Evolutionary conservation across 768 basidiomycete species (phyloP).

Genomic region (Agaricus subrufescens): DNA sequence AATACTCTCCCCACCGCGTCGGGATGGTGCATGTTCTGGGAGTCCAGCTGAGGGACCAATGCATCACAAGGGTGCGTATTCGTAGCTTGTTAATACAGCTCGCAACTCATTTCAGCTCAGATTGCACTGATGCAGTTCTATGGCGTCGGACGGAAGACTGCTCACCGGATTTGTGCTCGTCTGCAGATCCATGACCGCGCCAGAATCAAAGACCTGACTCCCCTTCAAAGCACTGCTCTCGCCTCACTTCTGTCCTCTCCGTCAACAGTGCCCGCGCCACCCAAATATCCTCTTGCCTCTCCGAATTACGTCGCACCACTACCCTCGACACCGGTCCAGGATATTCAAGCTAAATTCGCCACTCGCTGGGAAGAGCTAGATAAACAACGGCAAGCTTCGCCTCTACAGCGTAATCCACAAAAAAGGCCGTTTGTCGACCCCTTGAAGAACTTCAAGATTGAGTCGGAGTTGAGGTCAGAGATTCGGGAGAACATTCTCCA

Average conservation of each 20-base stretch:
- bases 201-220: constrained; percentile 76
- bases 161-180: constrained; percentile 83
- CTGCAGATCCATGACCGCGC: constrained; percentile 87
- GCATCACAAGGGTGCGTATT: constrained; percentile 63
- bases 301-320: constrained; percentile 46
- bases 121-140: constrained; percentile 89
- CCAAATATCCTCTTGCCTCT: constrained; percentile 62
- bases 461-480: constrained; percentile 78
- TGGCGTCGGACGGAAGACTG: constrained; percentile 74
- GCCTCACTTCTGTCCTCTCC: constrained; percentile 94
- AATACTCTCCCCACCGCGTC: background rate
- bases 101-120: constrained; percentile 33
- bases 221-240: constrained; percentile 86
- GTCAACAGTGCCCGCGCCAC: constrained; percentile 61
- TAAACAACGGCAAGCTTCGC: constrained; percentile 25
- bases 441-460: constrained; percentile 74
- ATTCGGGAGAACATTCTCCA: constrained; percentile 91
- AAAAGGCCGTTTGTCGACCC: constrained; percentile 42
- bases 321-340: constrained; percentile 32
- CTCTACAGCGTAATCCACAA: constrained; percentile 18
- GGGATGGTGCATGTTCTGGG: constrained; percentile 87
- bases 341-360: constrained; percentile 37
- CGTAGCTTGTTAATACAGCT: background rate
- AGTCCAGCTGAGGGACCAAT: constrained; percentile 71
- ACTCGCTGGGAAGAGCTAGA: constrained; percentile 18